Percentiles rank a stretch among this genome's conserved stretches.
These are phyloP conservation scores for Vairimorpha necatrix DNA, from an alignment of 371 early-diverging fungal genomes.

Conservation along the genomic window DNA sequence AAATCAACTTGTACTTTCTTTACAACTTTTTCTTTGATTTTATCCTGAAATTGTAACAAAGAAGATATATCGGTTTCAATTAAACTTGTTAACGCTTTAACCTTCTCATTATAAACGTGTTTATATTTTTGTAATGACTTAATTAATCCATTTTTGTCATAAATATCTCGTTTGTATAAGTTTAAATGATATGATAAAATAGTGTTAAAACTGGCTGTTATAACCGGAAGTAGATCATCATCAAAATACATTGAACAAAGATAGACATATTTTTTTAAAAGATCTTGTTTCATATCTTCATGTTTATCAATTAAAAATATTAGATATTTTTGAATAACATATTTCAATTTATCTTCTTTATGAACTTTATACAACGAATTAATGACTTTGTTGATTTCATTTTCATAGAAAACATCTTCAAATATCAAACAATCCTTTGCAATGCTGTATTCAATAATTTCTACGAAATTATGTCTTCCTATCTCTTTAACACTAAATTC, in stretches of 20 bases:
- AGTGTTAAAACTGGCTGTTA: background rate
- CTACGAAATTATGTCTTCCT: background rate
- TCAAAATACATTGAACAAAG: slow-evolving; percentile 1
- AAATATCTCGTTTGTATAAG: slow-evolving; percentile 1
- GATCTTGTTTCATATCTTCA: slow-evolving; percentile 1
- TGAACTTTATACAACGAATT: background rate
- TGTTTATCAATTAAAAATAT: background rate
- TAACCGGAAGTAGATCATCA: background rate
- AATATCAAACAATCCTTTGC: background rate
- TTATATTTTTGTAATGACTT: background rate
- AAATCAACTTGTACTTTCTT: background rate
- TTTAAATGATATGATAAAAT: slow-evolving; percentile 9
- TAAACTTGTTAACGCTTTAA: background rate
- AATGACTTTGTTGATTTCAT: background rate
- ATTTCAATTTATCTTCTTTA: background rate
- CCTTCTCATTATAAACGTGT: slow-evolving; percentile 6
- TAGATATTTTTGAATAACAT: slow-evolving; percentile 3
- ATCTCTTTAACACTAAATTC: slow-evolving; percentile 30
- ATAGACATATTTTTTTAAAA: slow-evolving; percentile 1
- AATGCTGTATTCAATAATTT: background rate
- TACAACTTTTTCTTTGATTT: background rate
- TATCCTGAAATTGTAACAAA: background rate
- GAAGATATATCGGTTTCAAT: background rate
- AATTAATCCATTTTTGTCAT: background rate
- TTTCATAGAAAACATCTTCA: slow-evolving; percentile 8